These are phyloP conservation scores for Crataegus laevigata DNA, from an alignment of 306 rosid species.

Conservation along the genomic window DNA sequence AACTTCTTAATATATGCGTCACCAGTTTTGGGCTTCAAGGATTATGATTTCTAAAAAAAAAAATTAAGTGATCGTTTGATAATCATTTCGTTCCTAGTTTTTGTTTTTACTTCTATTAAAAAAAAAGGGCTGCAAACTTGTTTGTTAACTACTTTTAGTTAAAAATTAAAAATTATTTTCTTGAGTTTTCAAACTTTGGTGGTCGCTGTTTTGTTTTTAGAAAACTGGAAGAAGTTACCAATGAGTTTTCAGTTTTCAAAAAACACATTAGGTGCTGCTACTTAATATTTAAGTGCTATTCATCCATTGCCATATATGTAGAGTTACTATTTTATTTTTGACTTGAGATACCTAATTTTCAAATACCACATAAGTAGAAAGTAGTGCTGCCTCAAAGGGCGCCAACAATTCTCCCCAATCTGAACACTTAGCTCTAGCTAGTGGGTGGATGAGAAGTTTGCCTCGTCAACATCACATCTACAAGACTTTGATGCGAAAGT, in stretches of 20 bases:
- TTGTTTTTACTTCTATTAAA: too few relatives aligned
- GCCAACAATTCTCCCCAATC: background rate
- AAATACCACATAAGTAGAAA: background rate
- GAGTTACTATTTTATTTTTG: background rate
- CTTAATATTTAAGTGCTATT: too few relatives aligned
- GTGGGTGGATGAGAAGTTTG: constrained; percentile 3
- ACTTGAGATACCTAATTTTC: background rate
- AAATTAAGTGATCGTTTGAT: too few relatives aligned
- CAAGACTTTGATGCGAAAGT: constrained; percentile 14
- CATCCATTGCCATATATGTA: background rate
- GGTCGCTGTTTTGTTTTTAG: too few relatives aligned
- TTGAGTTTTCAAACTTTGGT: background rate
- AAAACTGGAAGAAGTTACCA: too few relatives aligned
- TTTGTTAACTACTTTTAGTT: too few relatives aligned
- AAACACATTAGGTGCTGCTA: too few relatives aligned
- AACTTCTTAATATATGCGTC: too few relatives aligned
- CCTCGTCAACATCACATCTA: constrained; percentile 18
- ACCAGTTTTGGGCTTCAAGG: background rate
- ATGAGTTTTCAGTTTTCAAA: too few relatives aligned
- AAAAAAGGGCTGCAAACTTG: too few relatives aligned
- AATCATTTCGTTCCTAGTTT: too few relatives aligned
- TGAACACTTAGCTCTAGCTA: background rate
- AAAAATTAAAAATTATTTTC: too few relatives aligned
- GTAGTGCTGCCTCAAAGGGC: background rate
- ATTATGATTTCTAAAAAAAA: background rate